Evolutionary conservation across 129 eudicot genomes (phyloP), one percentile per base, ranked within the genome.

Genomic region (Logfia minima): DNA sequence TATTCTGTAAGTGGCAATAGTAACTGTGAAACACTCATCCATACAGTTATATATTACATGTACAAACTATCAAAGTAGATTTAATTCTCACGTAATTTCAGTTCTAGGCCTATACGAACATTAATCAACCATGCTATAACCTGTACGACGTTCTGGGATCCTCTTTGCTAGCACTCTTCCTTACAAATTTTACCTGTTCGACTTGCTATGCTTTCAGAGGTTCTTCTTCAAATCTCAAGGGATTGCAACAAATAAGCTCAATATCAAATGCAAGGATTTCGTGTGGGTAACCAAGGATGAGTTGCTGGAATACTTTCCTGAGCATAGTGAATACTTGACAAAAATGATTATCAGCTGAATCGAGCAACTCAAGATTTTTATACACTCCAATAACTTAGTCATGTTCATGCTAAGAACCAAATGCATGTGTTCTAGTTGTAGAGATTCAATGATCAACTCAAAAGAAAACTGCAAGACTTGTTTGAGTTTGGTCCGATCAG

Each of bases 161-260:
- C 7, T 48, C n/a, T 13, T 14, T 48, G 55, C 55, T 48, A 71
- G 31, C 18, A 51, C 13, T 16, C 32, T 55, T 72, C 31, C 39
- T 22, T 48, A 48, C 55, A 4, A 48, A 1, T 48, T 75, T 18
- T 28, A 24, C 66, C 21, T 19, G 60, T 71, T 79, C 22, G 10
- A 24, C 43, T 43, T 19, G 31, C 37, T 75, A 55, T 73, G 31
- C 26, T 72, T 52, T 63, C 96, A 94, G 97, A 82, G 89, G 65
- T 94, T 94, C 81, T 86, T 91, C 87, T 94, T 94, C 75, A 94
- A 94, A 75, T 91, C 97, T 37, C 98, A 94, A 94, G 93, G 87
- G 68, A 85, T 91, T 65, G 92, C 88, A 5, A 48, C 93, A 58
- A 80, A 84, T 83, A 94, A 89, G 79, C 79, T 84, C 17, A 66